Conservation (phyloP, 1,284 basidiomycete species). For the Ceratobasidium sp. region DNA sequence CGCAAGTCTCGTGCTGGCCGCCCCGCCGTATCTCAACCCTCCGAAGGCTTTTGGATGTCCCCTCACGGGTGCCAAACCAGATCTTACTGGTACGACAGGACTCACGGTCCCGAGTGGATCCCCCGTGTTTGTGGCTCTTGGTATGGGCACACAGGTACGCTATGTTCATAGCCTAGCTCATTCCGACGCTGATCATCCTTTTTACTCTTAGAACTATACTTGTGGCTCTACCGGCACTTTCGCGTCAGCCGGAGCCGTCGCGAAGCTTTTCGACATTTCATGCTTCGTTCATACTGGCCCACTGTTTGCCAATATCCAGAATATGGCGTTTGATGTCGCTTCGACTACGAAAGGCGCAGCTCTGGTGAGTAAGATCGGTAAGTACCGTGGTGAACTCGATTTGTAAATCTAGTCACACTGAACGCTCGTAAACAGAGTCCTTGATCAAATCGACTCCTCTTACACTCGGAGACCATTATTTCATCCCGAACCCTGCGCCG, state of each 20-base stretch:
- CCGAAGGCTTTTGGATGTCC: no score
- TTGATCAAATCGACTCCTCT: background rate
- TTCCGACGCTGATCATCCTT: background rate
- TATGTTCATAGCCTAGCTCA: no score
- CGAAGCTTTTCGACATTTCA: constrained; percentile 37
- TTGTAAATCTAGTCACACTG: background rate
- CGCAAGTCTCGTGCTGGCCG: no score
- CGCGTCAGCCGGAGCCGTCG: constrained; percentile 28
- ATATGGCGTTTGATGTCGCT: constrained; percentile 10
- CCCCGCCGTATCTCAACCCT: no score
- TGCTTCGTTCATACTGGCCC: constrained; percentile 10
- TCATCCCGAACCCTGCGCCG: constrained; percentile 26
- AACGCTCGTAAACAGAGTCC: background rate
- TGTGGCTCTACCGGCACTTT: constrained; percentile 28
- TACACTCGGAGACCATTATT: constrained; percentile 25
- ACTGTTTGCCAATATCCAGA: background rate
- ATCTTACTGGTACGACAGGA: no score
- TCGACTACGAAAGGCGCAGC: constrained; percentile 1
- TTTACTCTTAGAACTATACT: constrained; percentile 21
- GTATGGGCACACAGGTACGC: no score
- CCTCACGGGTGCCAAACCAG: no score
- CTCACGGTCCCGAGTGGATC: no score
- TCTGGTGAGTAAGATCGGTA: constrained; percentile 25
- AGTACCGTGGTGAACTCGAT: background rate
- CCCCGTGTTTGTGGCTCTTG: no score